A percentile compares a stretch with the other conserved stretches of the same genome.
Conservation (phyloP, 2,329 filamentous ascomycete genomes). For the Thelonectria olida region DNA sequence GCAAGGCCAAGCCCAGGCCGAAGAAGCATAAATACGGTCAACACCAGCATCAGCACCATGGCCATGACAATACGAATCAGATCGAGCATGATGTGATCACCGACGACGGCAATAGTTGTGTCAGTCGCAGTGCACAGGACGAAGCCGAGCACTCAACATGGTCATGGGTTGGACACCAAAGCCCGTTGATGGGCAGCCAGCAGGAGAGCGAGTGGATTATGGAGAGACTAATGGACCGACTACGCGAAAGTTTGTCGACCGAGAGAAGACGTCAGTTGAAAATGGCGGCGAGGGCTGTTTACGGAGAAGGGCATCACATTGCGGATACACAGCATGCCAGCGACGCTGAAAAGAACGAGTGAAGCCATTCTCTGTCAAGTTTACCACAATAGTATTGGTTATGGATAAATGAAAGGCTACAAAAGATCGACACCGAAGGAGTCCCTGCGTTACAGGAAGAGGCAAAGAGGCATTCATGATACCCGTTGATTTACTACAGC, state of each 20-base stretch:
- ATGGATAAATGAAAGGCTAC: neutral
- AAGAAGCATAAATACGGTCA: conserved; percentile 23
- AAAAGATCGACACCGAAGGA: neutral
- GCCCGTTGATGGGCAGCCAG: conserved; percentile 74
- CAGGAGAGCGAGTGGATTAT: conserved; percentile 79
- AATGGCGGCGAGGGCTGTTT: conserved; percentile 9
- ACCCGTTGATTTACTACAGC: neutral
- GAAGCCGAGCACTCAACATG: conserved; percentile 54
- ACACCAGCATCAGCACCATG: neutral
- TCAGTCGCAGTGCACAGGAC: neutral
- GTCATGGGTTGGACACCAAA: conserved; percentile 78
- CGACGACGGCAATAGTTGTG: neutral
- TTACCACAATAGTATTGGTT: neutral
- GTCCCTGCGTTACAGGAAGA: neutral
- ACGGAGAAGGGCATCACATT: conserved; percentile 17
- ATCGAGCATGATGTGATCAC: neutral
- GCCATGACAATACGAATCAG: neutral
- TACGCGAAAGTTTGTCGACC: conserved; percentile 50
- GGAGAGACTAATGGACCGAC: conserved; percentile 66
- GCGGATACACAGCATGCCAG: neutral
- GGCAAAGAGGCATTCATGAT: neutral
- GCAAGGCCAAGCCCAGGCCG: conserved; percentile 47
- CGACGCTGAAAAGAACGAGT: neutral
- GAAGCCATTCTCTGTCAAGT: neutral
- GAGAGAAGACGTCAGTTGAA: conserved; percentile 29